Evolutionary conservation across 1,284 basidiomycete genomes (phyloP).

Genomic region (Chiua sp.): DNA sequence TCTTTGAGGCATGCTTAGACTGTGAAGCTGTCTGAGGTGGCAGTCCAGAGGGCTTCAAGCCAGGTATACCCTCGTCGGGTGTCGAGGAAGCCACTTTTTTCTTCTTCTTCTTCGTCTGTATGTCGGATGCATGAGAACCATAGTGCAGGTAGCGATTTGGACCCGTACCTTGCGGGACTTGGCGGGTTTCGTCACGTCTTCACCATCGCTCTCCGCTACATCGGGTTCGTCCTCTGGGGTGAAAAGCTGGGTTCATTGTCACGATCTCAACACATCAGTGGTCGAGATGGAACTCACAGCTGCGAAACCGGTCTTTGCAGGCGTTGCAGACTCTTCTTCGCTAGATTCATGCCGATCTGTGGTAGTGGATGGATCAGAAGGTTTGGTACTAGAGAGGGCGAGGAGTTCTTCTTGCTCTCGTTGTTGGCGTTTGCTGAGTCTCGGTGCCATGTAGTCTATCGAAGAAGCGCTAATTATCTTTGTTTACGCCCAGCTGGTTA

Average conservation of each 20-base stretch:
- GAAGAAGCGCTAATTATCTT: neutral
- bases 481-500: neutral
- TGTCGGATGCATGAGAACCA: constrained; percentile 1
- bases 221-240: constrained; percentile 45
- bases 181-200: constrained; percentile 28
- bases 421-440: constrained; percentile 87
- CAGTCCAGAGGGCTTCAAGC: constrained; percentile 19
- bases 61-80: constrained; percentile 12
- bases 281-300: constrained; percentile 49
- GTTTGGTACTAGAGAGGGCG: constrained; percentile 45
- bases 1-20: constrained; percentile 50
- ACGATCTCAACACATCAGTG: constrained; percentile 15
- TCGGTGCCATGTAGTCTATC: constrained; percentile 59
- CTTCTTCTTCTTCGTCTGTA: constrained; percentile 57
- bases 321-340: constrained; percentile 33
- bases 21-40: constrained; percentile 7
- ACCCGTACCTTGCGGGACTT: constrained; percentile 52
- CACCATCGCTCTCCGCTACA: constrained; percentile 36
- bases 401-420: constrained; percentile 82
- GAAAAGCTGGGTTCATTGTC: constrained; percentile 37
- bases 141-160: neutral
- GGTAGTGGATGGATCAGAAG: constrained; percentile 21
- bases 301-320: constrained; percentile 52
- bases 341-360: constrained; percentile 30
- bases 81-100: constrained; percentile 43